phyloP scores from a whole-genome alignment of 2,329 filamentous ascomycete genomes.

The Epicoccum nigrum region DNA sequence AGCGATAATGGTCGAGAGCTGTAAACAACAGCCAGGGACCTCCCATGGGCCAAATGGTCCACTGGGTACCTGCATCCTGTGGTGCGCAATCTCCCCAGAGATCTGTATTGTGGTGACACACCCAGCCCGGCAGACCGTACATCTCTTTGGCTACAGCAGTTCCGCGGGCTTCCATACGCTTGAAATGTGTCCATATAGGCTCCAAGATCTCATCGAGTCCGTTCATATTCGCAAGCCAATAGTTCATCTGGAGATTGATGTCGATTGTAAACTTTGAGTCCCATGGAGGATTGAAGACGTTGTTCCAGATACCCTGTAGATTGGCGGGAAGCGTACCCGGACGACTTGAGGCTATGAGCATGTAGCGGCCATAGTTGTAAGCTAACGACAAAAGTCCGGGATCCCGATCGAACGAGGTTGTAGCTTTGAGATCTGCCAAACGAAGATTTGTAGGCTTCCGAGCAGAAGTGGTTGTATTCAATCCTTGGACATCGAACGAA shows the following conservation, averaged over 20 bases:
- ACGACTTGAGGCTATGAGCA: conserved; percentile 44
- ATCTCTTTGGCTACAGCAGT: conserved; percentile 26
- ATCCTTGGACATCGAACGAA: background rate
- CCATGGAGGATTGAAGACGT: conserved; percentile 52
- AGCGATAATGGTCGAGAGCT: conserved; percentile 31
- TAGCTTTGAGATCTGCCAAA: conserved; percentile 1
- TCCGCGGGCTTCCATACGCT: conserved; percentile 45
- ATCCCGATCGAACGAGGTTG: conserved; percentile 8
- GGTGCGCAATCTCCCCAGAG: conserved; percentile 35
- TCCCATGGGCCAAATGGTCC: conserved; percentile 35
- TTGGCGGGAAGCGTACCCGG: conserved; percentile 50
- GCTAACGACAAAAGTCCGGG: conserved; percentile 41
- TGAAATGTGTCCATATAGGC: conserved; percentile 52
- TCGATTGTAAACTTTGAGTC: conserved; percentile 59
- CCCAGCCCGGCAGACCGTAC: conserved; percentile 32
- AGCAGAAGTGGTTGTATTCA: background rate
- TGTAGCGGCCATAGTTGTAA: conserved; percentile 49
- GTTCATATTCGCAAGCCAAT: conserved; percentile 49
- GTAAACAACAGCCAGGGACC: conserved; percentile 37
- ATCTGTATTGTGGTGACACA: conserved; percentile 37
- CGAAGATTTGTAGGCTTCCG: background rate
- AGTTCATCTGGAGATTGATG: conserved; percentile 62
- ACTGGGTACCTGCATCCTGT: conserved; percentile 32
- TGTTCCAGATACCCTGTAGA: conserved; percentile 56
- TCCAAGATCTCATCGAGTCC: conserved; percentile 46